Base-by-base conservation (phyloP, 2,329 filamentous ascomycete species). In the Exophiala calicioides region DNA sequence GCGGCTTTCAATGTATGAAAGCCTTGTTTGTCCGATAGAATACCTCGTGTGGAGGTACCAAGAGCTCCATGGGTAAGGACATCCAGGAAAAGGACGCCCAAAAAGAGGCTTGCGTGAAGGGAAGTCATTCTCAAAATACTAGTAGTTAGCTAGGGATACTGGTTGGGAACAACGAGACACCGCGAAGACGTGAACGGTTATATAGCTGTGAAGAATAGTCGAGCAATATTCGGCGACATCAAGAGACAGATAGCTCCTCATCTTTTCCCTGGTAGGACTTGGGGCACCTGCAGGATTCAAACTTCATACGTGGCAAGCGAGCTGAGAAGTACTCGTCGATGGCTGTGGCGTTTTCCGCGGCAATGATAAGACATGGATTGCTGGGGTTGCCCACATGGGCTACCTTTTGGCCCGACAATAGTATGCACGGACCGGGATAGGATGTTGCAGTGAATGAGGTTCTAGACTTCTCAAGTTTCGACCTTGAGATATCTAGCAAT, bases 311-410 rank as follows among this genome's bases (percentile, higher is more conserved):
- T n/a, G n/a, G n/a, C n/a, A n/a, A n/a, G n/a, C n/a, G n/a, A n/a
- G n/a, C n/a, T n/a, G n/a, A n/a, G n/a, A n/a, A n/a, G n/a, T n/a
- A n/a, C n/a, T n/a, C n/a, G n/a, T 15, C 35, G 35, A 38, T 38
- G 21, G 24, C 35, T 15, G 35, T 38, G 21, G 35, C 35, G 35
- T 27, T 38, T 23, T 38, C 15, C 35, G 21, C 35, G 21, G 35
- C 35, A 38, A 26, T 19, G 21, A 23, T 23, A 38, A 38, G 21
- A 20, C 19, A 26, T 23, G 24, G 1, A 23, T 24, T 23, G 21
- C 35, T 26, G 35, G 35, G 24, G 18, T 38, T 20, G 18, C 21
- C 20, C 23, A 15, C 23, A 24, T 19, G 35, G 24, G 13, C 8
- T 5, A 18, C 19, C 12, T 13, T 37, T 24, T 37, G 34, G 34